Base-by-base conservation (phyloP, 140 eudicot genomes). In the Bidens hawaiensis region DNA sequence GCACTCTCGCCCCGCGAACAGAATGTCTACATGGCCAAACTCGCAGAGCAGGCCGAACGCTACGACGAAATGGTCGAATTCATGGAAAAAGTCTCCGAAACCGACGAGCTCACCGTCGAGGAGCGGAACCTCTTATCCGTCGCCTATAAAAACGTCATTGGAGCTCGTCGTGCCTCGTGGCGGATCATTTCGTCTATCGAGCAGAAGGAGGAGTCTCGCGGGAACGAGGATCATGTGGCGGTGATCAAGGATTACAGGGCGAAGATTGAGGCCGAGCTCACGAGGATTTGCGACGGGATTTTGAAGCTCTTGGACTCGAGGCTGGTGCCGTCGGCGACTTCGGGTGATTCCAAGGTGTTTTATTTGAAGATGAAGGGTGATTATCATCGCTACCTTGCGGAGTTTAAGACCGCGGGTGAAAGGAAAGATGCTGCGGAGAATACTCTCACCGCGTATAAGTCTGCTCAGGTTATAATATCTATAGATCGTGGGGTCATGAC, bases 161-260 rank as follows among this genome's bases (percentile, higher is more conserved):
- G 94, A 14, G 88, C 94, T 3, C 73, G 94, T 0, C 73, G 94
- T n/a, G 94, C 94, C 9, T 85, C 94, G 2, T 85, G 94, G 94
- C 63, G 94, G 5, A 85, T 85, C 56, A 85, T 85, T 50, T 85
- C 94, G 3, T 87, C 95, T 5, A 87, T 83, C 23, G 95, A 87
- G 81, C 95, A 86, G 73, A 86, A 86, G 56, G 95, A 86, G 67
- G 95, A 86, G 81, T 64, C 82, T 4, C 80, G 89, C 22, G 95
- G 93, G 9, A 86, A 80, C 34, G 88, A 85, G 73, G 94, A 78
- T 17, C 94, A 85, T 24, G 94, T 85, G 30, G 40, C 78, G 3
- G 62, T 66, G 6, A 85, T 85, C 26, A 69, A 70, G 49, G 83
- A 73, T 31, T 85, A 85, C 51, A 66, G 94, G 54, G 73, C 88